Conservation (phyloP, 1,139 yeast species). For the Pichia sp. region DNA sequence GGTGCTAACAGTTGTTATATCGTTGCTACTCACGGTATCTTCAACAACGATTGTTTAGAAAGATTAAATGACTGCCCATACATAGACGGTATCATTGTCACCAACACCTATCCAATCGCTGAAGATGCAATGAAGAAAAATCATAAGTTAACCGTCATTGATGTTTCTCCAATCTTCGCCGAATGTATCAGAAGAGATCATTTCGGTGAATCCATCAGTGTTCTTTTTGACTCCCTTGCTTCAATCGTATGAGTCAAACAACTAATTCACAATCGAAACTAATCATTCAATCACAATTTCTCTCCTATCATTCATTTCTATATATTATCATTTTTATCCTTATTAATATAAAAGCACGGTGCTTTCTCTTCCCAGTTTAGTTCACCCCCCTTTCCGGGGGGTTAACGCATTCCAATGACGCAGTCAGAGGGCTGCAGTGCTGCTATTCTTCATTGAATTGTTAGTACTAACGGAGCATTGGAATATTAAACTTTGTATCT, state of each 20-base stretch:
- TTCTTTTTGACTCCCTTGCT: constrained; percentile 82
- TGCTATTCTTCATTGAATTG: constrained; percentile 36
- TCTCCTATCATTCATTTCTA: constrained; percentile 6
- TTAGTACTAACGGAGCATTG: constrained; percentile 69
- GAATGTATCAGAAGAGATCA: constrained; percentile 99
- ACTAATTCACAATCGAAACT: neutral
- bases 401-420: constrained; percentile 47
- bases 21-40: constrained; percentile 94
- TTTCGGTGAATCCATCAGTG: constrained; percentile 94
- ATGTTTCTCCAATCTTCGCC: constrained; percentile 92
- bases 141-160: constrained; percentile 78
- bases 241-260: constrained; percentile 48
- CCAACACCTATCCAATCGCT: constrained; percentile 92
- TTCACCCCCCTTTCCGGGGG: constrained; percentile 12
- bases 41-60: constrained; percentile 84
- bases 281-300: neutral
- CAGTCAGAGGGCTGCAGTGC: constrained; percentile 62
- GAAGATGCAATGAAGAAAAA: constrained; percentile 54
- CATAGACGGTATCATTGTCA: constrained; percentile 87
- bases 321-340: neutral
- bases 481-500: constrained; percentile 34
- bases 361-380: constrained; percentile 2
- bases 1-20: constrained; percentile 92
- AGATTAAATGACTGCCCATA: constrained; percentile 73
- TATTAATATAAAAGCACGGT: constrained; percentile 2